Evolutionary conservation across 768 basidiomycete genomes (phyloP), one percentile per base, ranked within the genome.

Genomic region (Naematelia encephala): DNA sequence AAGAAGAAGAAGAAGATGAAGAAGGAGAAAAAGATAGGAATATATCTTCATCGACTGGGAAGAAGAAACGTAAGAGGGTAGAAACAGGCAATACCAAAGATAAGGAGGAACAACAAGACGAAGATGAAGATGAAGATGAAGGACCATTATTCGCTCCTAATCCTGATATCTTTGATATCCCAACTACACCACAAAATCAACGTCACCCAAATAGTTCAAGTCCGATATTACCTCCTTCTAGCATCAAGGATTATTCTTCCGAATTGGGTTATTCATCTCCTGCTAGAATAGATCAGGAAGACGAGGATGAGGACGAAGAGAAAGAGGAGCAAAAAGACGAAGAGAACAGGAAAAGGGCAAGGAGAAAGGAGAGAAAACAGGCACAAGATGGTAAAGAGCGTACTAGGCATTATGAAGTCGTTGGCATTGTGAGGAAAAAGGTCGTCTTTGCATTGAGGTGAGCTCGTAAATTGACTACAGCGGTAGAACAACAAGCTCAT

Each of bases 381-480:
- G 34, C 23, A 21, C 14, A 50, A 51, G 56, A 26, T 28, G 54
- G 61, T 8, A 62, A 46, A 26, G 63, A 68, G 29, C 34, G 72
- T 43, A 72, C 73, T 42, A 67, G 70, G 52, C 57, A 62, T 29
- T 77, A 77, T 48, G 68, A 73, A 58, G 72, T 74, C 13, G 68
- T 77, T 5, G 73, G 66, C 5, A 61, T 77, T 0, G 69, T 77
- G 2, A 43, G 70, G 56, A 75, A 69, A 56, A 77, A 77, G 45
- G 65, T 77, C 5, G 73, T 77, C 21, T 77, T 77, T 56, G 62
- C 71, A 3, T 57, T 77, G 4, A 54, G 75, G 75, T 74, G 53
- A 56, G 75, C 68, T 30, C 21, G 46, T 8, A 0, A 8, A 8
- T 12, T 49, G 23, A 28, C 21, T 1, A 0, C n/a, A 4, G 11